phyloP scores from a whole-genome alignment of 2,329 filamentous ascomycete genomes.

The Calonectria naviculata region DNA sequence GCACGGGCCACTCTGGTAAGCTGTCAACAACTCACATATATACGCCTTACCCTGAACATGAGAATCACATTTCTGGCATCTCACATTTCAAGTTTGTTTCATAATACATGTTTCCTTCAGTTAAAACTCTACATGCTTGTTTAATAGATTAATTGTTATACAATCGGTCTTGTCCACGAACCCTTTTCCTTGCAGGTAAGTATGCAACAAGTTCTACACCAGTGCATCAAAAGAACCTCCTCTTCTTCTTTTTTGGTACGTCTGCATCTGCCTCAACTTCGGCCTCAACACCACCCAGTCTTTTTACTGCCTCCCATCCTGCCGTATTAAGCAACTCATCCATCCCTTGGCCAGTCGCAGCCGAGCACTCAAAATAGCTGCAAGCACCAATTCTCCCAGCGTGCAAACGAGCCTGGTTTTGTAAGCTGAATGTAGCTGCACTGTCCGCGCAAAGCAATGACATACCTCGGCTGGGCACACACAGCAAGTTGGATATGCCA shows the following conservation, averaged over 20 bases:
- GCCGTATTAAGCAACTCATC: conserved; percentile 43
- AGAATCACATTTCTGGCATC: background rate
- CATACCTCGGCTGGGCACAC: conserved; percentile 43
- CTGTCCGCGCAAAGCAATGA: background rate
- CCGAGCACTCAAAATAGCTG: conserved; percentile 50
- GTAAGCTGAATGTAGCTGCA: conserved; percentile 2
- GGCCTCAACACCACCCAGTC: conserved; percentile 25
- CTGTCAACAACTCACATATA: background rate
- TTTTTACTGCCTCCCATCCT: conserved; percentile 36
- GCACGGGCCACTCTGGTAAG: background rate
- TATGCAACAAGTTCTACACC: background rate
- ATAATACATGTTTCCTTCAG: too few relatives aligned
- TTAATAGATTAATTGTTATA: background rate
- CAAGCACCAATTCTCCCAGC: conserved; percentile 43
- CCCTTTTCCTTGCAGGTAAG: too few relatives aligned
- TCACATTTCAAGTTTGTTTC: background rate
- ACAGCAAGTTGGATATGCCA: conserved; percentile 43
- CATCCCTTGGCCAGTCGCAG: conserved; percentile 49
- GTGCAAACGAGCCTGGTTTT: conserved; percentile 45
- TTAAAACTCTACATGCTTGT: background rate
- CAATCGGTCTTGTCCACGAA: background rate
- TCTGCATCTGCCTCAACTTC: conserved; percentile 11
- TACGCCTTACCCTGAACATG: background rate
- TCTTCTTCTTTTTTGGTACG: conserved; percentile 30
- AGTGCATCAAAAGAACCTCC: conserved; percentile 20